Percentiles rank a stretch among this genome's conserved stretches.
These are phyloP conservation scores for Lentinula guzmanii DNA, from an alignment of 768 basidiomycete genomes.

Conservation along the genomic window DNA sequence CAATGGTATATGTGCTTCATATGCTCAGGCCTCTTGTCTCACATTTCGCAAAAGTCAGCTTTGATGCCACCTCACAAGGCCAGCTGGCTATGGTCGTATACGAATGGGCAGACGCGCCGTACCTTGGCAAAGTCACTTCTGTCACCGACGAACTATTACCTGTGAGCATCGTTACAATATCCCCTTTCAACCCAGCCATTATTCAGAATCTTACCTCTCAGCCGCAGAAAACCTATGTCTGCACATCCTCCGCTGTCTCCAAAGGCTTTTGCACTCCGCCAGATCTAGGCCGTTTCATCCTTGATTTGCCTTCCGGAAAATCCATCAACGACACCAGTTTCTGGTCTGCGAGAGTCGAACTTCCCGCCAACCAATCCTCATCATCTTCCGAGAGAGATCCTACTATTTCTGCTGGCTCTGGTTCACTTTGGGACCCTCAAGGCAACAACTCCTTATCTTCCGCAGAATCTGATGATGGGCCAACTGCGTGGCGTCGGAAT, in stretches of 20 bases:
- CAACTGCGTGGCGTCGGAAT: slow-evolving; percentile 42
- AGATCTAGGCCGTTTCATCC: slow-evolving; percentile 87
- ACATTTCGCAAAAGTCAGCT: slow-evolving; percentile 50
- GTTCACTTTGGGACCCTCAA: neutral
- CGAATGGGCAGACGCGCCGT: slow-evolving; percentile 86
- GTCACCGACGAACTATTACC: slow-evolving; percentile 48
- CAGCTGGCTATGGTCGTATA: slow-evolving; percentile 94
- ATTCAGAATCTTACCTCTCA: slow-evolving; percentile 11
- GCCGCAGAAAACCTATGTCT: slow-evolving; percentile 88
- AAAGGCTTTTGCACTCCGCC: slow-evolving; percentile 62
- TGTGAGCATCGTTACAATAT: slow-evolving; percentile 37
- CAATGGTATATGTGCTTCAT: slow-evolving; percentile 52
- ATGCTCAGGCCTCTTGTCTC: neutral
- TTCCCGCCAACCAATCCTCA: slow-evolving; percentile 31
- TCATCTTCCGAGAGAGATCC: slow-evolving; percentile 3
- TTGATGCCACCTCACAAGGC: slow-evolving; percentile 71
- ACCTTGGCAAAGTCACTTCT: slow-evolving; percentile 70
- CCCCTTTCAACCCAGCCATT: slow-evolving; percentile 7
- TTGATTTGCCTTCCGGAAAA: slow-evolving; percentile 61
- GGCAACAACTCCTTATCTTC: slow-evolving; percentile 34
- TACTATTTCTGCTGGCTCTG: slow-evolving; percentile 1
- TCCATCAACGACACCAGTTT: slow-evolving; percentile 72
- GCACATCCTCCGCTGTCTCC: slow-evolving; percentile 75
- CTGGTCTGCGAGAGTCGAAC: slow-evolving; percentile 78
- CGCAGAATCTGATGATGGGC: slow-evolving; percentile 27